Percentiles rank a stretch among this genome's conserved stretches.
These are phyloP conservation scores for Ustilago trichophora DNA, from an alignment of 1,284 basidiomycete species.

Conservation along the genomic window DNA sequence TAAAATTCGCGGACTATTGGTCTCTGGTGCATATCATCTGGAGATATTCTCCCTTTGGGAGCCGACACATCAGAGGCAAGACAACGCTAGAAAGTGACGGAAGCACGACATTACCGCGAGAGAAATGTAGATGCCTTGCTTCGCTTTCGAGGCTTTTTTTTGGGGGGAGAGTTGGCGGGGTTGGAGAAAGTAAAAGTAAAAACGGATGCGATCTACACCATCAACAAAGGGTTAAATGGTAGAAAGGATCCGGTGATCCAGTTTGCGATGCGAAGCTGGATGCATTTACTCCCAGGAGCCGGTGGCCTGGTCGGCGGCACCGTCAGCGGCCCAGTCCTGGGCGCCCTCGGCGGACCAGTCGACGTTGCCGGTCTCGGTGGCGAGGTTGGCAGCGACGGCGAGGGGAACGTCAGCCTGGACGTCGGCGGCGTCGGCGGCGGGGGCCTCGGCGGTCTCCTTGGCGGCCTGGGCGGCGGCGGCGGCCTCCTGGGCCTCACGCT, in stretches of 20 bases:
- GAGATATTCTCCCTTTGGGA: conserved; percentile 48
- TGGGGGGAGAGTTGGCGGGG: conserved; percentile 1
- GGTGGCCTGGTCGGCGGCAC: conserved; percentile 42
- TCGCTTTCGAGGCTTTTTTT: conserved; percentile 45
- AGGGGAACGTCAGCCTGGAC: conserved; percentile 71
- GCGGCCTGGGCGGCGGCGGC: conserved; percentile 68
- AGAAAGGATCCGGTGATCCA: too few species aligned
- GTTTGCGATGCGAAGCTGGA: too few species aligned
- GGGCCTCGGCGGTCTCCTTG: conserved; percentile 52
- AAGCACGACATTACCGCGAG: conserved; percentile 4
- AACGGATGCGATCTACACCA: background rate
- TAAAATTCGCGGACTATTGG: conserved; percentile 54
- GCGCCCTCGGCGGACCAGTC: conserved; percentile 78
- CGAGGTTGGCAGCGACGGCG: conserved; percentile 53
- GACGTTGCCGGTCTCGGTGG: conserved; percentile 69
- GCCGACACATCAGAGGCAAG: conserved; percentile 57
- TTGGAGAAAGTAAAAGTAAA: background rate
- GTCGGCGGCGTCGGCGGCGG: conserved; percentile 72
- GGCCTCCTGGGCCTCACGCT: conserved; percentile 93
- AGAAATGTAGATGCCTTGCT: background rate
- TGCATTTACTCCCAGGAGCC: conserved; percentile 48
- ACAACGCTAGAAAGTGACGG: conserved; percentile 45
- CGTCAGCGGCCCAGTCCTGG: conserved; percentile 67
- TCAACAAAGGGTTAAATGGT: background rate
- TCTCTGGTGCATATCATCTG: conserved; percentile 53